These are phyloP conservation scores for Candolleomyces aberdarensis DNA, from an alignment of 768 basidiomycete genomes.

Conservation along the genomic window DNA sequence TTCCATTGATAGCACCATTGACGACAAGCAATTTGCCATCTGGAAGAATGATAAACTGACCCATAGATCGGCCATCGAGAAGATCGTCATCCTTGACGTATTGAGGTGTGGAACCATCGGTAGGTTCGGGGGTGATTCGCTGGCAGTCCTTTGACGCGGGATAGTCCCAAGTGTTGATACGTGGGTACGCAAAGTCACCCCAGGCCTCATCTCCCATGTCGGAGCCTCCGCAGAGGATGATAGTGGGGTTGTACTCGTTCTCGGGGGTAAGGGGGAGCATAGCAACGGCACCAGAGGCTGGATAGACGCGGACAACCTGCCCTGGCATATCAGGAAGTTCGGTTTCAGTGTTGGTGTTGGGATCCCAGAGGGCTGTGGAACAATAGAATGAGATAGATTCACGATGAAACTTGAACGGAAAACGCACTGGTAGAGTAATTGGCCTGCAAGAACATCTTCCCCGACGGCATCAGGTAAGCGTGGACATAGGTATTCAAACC, in stretches of 20 bases:
- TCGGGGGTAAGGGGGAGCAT: conserved; percentile 90
- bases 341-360: conserved; percentile 52
- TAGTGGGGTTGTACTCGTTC: conserved; percentile 82
- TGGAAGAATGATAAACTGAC: conserved; percentile 83
- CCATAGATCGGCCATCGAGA: conserved; percentile 81
- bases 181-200: conserved; percentile 75
- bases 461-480: conserved; percentile 71
- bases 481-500: conserved; percentile 79
- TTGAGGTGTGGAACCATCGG: conserved; percentile 53
- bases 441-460: conserved; percentile 79
- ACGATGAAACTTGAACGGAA: background rate
- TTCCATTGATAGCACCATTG: conserved; percentile 84
- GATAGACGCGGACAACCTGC: conserved; percentile 78
- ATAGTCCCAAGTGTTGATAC: conserved; percentile 68
- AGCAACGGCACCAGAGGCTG: conserved; percentile 82
- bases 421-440: conserved; percentile 70
- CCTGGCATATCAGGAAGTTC: conserved; percentile 71
- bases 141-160: conserved; percentile 75
- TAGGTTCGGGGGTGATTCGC: conserved; percentile 82
- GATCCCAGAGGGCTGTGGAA: conserved; percentile 48
- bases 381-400: conserved; percentile 8
- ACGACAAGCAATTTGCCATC: conserved; percentile 75
- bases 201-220: conserved; percentile 70
- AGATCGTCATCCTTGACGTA: conserved; percentile 77
- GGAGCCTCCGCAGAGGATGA: conserved; percentile 90